Conservation (phyloP, 2,329 filamentous ascomycete species). For the Claviceps citrina region DNA sequence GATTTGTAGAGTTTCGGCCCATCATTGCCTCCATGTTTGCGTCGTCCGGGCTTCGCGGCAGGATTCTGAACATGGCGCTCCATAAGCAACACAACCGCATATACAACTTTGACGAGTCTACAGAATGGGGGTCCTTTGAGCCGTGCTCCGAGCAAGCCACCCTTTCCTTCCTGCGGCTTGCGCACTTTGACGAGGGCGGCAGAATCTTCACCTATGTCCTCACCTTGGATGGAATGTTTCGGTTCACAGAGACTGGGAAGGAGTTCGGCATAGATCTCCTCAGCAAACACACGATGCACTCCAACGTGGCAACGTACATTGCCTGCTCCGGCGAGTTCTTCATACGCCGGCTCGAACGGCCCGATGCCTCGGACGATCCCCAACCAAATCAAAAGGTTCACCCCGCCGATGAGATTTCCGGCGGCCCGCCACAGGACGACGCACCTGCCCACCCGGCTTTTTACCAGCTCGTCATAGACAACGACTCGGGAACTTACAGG, state of each 20-base stretch:
- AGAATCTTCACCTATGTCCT: conserved; percentile 86
- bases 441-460: conserved; percentile 33
- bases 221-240: conserved; percentile 70
- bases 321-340: conserved; percentile 92
- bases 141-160: conserved; percentile 56
- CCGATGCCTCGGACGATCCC: conserved; percentile 27
- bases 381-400: conserved; percentile 34
- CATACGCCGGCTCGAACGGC: conserved; percentile 49
- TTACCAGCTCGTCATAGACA: conserved; percentile 88
- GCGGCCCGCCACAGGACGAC: conserved; percentile 28
- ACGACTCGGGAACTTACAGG: conserved; percentile 85
- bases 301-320: conserved; percentile 78
- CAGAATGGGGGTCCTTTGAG: conserved; percentile 54
- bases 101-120: conserved; percentile 73
- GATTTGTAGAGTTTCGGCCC: conserved; percentile 83
- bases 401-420: conserved; percentile 30
- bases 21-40: conserved; percentile 85
- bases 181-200: conserved; percentile 71
- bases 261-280: conserved; percentile 89
- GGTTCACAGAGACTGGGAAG: conserved; percentile 90
- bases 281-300: conserved; percentile 95
- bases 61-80: conserved; percentile 66
- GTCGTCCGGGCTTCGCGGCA: conserved; percentile 59
- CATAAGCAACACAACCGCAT: conserved; percentile 81
- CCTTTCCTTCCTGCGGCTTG: conserved; percentile 69